Evolutionary conservation across 306 rosid species (phyloP).

Genomic region (Dicorynia guianensis): DNA sequence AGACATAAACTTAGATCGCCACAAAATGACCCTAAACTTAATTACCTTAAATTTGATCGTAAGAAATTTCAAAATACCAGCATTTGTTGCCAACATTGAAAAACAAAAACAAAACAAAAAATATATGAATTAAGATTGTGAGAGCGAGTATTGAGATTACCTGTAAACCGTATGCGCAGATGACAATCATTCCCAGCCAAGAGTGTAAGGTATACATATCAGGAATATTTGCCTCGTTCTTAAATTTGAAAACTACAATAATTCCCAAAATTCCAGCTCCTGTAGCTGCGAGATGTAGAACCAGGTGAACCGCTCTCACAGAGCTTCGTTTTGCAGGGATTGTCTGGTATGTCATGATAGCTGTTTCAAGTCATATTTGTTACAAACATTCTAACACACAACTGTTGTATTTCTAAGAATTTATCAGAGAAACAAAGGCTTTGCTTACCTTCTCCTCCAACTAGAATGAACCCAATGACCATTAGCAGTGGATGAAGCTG

Average conservation of each 20-base stretch:
- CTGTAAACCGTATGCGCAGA: constrained; percentile 63
- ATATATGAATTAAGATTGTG: no score
- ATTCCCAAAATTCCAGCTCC: constrained; percentile 59
- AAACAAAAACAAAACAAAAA: no score
- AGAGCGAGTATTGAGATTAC: constrained; percentile 34
- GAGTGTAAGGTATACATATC: constrained; percentile 68
- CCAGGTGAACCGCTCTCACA: constrained; percentile 55
- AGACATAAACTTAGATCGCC: no score
- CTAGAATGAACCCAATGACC: constrained; percentile 66
- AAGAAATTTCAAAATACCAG: no score
- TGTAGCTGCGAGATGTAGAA: constrained; percentile 64
- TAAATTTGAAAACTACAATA: constrained; percentile 52
- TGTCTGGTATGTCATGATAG: constrained; percentile 65
- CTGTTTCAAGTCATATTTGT: constrained; percentile 46
- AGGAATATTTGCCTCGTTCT: constrained; percentile 21
- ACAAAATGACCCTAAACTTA: no score
- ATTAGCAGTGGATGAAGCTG: constrained; percentile 77
- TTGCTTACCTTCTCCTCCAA: constrained; percentile 76
- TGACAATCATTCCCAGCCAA: constrained; percentile 74
- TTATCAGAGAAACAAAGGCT: background rate
- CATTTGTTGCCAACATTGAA: no score
- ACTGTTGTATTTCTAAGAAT: background rate
- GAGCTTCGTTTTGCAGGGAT: constrained; percentile 46
- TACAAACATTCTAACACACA: background rate
- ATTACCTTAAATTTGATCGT: no score